Conservation (phyloP, 768 basidiomycete species). For the Trametes meyenii region DNA sequence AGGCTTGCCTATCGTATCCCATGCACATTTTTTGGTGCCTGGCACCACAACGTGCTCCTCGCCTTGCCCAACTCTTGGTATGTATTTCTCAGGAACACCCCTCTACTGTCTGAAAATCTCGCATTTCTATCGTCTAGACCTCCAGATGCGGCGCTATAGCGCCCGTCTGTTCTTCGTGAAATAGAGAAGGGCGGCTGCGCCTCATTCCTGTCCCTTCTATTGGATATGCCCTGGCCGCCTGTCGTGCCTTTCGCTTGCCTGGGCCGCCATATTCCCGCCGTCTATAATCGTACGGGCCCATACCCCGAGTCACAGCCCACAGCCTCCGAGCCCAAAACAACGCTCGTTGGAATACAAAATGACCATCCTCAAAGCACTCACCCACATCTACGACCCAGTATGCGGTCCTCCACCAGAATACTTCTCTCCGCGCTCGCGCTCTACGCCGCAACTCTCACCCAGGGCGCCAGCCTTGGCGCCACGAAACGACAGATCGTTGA, state of each 20-base stretch:
- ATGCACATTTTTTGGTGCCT: not conserved
- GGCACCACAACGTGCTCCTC: too few species aligned
- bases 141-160: too few species aligned
- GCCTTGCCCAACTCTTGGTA: too few species aligned
- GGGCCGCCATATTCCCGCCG: not conserved
- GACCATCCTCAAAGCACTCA: not conserved
- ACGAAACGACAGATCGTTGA: constrained; percentile 20
- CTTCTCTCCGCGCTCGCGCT: constrained; percentile 16
- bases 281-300: too few species aligned
- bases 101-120: too few species aligned
- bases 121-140: too few species aligned
- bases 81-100: too few species aligned
- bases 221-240: too few species aligned
- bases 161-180: too few species aligned
- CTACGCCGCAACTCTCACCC: constrained; percentile 4
- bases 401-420: constrained; percentile 14
- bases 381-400: not conserved
- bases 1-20: not conserved
- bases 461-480: constrained; percentile 8
- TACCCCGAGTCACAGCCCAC: too few species aligned
- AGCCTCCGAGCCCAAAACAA: not conserved
- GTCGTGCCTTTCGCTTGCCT: not conserved
- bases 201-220: too few species aligned
- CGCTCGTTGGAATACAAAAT: constrained; percentile 2
- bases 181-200: too few species aligned